Conservation (phyloP, 2,329 filamentous ascomycete species). For the Juglanconis oblonga region DNA sequence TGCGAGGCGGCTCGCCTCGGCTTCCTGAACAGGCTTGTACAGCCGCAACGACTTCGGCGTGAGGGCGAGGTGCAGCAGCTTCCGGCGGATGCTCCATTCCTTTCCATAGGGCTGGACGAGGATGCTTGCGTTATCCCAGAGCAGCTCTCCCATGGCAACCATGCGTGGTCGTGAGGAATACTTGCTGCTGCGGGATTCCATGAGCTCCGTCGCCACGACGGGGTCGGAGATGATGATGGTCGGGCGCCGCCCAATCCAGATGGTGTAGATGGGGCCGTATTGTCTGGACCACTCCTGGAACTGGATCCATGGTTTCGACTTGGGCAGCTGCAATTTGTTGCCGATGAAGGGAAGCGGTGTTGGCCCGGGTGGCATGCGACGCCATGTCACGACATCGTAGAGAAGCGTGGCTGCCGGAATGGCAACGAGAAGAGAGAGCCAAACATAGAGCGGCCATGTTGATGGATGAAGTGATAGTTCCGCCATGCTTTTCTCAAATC, state of each 20-base stretch:
- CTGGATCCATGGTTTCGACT: constrained; percentile 31
- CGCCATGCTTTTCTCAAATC: neutral
- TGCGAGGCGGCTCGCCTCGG: constrained; percentile 44
- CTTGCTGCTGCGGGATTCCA: constrained; percentile 43
- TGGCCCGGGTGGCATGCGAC: constrained; percentile 44
- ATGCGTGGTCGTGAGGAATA: constrained; percentile 23
- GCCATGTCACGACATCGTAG: constrained; percentile 30
- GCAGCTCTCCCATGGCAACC: constrained; percentile 22
- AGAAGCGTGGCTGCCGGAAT: constrained; percentile 25
- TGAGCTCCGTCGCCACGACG: constrained; percentile 38
- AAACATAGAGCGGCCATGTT: constrained; percentile 20
- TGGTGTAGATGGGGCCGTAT: constrained; percentile 46
- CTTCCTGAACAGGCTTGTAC: constrained; percentile 47
- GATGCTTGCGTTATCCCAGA: constrained; percentile 39
- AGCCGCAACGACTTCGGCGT: constrained; percentile 39
- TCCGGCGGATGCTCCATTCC: constrained; percentile 41
- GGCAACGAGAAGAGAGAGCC: constrained; percentile 21
- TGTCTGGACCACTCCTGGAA: constrained; percentile 41
- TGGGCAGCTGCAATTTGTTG: constrained; percentile 31
- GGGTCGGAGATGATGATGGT: constrained; percentile 44
- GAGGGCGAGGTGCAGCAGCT: constrained; percentile 40
- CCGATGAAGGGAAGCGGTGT: constrained; percentile 43
- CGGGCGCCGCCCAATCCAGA: constrained; percentile 44
- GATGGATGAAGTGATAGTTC: constrained; percentile 13
- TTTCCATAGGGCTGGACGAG: constrained; percentile 48